Conservation (phyloP, 2,329 filamentous ascomycete species). For the Corinectria fuckeliana region DNA sequence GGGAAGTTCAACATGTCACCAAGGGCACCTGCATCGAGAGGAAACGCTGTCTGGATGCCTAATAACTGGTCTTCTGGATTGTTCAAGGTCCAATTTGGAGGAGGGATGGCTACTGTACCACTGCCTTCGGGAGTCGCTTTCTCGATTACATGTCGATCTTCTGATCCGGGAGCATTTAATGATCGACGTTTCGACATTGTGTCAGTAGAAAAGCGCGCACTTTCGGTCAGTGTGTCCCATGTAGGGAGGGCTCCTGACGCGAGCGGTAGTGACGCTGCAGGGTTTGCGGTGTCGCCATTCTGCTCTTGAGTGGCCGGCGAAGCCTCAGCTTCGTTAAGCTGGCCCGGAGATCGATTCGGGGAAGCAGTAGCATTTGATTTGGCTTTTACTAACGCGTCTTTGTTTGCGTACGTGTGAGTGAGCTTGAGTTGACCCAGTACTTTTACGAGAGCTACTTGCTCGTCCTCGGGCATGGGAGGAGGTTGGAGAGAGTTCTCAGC, state of each 20-base stretch:
- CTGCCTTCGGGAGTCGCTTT: constrained; percentile 13
- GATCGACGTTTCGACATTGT: not conserved
- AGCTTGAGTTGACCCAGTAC: constrained; percentile 24
- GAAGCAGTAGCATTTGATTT: constrained; percentile 1
- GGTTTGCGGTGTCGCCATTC: not conserved
- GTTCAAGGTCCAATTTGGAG: constrained; percentile 20
- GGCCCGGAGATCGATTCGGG: constrained; percentile 2
- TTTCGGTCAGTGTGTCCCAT: constrained; percentile 9
- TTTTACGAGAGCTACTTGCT: constrained; percentile 22
- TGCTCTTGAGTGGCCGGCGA: not conserved
- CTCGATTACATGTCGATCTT: not conserved
- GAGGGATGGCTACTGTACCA: not conserved
- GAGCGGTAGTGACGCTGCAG: not conserved
- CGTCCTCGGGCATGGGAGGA: constrained; percentile 42
- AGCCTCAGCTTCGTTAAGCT: not conserved
- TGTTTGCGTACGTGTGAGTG: constrained; percentile 20
- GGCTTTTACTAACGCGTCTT: constrained; percentile 11
- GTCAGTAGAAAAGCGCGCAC: not conserved
- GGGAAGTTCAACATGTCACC: constrained; percentile 17
- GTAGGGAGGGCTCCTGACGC: not conserved
- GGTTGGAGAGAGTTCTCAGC: constrained; percentile 47
- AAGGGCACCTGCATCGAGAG: constrained; percentile 13
- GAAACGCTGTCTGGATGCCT: constrained; percentile 18
- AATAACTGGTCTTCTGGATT: constrained; percentile 19
- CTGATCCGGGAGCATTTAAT: not conserved